A percentile compares a stretch with the other conserved stretches of the same genome.
Conservation (phyloP, 768 basidiomycete genomes). For the Suillus paluster region DNA sequence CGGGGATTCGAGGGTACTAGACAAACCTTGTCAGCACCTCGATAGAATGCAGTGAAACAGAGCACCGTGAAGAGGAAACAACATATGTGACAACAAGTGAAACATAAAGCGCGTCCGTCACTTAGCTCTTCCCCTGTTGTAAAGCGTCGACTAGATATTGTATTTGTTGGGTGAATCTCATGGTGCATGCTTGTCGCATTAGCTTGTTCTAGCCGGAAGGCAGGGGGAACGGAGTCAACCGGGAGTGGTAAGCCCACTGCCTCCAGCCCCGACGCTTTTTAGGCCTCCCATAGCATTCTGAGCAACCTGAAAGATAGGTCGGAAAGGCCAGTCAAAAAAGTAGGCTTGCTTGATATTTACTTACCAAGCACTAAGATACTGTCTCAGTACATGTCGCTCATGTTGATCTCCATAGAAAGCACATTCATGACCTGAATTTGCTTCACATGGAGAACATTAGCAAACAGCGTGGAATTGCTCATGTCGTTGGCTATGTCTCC, state of each 20-base stretch:
- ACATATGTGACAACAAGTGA: neutral
- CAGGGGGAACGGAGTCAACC: slow-evolving; percentile 62
- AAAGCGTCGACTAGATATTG: slow-evolving; percentile 26
- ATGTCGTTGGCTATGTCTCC: slow-evolving; percentile 32
- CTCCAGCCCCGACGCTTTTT: slow-evolving; percentile 80
- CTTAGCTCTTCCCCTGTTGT: slow-evolving; percentile 32
- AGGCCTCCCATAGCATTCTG: slow-evolving; percentile 79
- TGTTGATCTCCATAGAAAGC: slow-evolving; percentile 82
- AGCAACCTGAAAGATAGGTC: slow-evolving; percentile 57
- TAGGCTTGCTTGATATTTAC: slow-evolving; percentile 29
- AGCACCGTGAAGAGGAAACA: neutral
- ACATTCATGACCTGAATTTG: slow-evolving; percentile 43
- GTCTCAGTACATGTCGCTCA: slow-evolving; percentile 85
- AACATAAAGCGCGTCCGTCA: neutral
- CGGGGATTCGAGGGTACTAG: neutral
- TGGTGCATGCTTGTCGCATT: slow-evolving; percentile 23
- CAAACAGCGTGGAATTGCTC: slow-evolving; percentile 19
- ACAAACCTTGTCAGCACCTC: neutral
- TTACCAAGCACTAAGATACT: slow-evolving; percentile 83
- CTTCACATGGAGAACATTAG: too few relatives aligned
- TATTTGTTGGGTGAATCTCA: slow-evolving; percentile 33
- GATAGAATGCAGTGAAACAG: neutral
- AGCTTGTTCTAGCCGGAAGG: slow-evolving; percentile 60
- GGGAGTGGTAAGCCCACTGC: slow-evolving; percentile 83
- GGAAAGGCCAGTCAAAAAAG: slow-evolving; percentile 1